A percentile compares a stretch with the other conserved stretches of the same genome.
These are phyloP conservation scores for Hyaloscypha hepaticicola DNA, from an alignment of 495 filamentous ascomycete species.

Conservation along the genomic window DNA sequence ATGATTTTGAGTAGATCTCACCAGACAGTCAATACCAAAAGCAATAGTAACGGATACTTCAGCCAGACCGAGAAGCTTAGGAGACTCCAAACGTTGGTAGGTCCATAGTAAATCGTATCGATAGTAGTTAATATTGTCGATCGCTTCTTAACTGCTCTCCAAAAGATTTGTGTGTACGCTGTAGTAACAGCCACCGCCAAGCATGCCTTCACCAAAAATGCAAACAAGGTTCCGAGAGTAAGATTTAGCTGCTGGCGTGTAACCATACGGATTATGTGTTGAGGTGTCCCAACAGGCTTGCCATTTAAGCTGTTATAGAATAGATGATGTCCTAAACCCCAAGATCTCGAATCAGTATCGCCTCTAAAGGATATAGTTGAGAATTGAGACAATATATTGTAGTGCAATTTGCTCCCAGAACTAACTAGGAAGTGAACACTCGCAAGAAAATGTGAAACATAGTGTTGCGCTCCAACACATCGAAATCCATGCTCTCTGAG, in stretches of 20 bases:
- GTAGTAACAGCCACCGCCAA: not conserved
- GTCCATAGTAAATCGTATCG: not conserved
- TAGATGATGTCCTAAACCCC: too few relatives aligned
- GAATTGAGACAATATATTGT: too few relatives aligned
- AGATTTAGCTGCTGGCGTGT: conserved; percentile 1
- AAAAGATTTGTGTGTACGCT: not conserved
- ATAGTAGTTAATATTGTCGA: not conserved
- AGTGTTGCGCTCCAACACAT: too few relatives aligned
- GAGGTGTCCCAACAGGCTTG: not conserved
- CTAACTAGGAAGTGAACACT: too few relatives aligned
- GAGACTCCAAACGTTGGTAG: not conserved
- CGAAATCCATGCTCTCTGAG: too few relatives aligned
- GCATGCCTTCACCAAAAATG: not conserved
- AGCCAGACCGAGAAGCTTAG: not conserved
- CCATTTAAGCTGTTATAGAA: too few relatives aligned
- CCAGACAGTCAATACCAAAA: not conserved
- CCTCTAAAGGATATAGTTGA: too few relatives aligned
- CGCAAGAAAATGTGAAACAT: too few relatives aligned
- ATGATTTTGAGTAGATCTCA: not conserved
- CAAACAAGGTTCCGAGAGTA: not conserved
- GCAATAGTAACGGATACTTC: not conserved
- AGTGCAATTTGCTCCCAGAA: too few relatives aligned
- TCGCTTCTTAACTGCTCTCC: not conserved
- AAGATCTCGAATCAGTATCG: too few relatives aligned
- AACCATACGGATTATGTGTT: not conserved